Conservation (phyloP, 2,329 filamentous ascomycete genomes). For the Purpureocillium takamizusanense region DNA sequence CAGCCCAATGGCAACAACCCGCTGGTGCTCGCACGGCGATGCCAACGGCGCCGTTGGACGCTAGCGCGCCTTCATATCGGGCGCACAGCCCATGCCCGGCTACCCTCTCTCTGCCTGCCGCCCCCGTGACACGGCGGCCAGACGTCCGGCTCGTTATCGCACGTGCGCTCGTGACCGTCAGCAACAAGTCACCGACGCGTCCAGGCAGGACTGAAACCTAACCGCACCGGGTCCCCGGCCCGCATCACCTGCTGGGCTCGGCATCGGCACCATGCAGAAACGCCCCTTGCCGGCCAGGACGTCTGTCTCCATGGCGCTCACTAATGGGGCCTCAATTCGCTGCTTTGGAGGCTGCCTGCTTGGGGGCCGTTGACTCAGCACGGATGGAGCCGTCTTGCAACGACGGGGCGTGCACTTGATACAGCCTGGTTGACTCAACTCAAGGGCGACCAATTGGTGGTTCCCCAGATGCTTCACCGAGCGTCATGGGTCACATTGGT, state of each 20-base stretch:
- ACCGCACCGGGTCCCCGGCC: too few relatives aligned
- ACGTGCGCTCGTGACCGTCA: background rate
- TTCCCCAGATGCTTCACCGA: background rate
- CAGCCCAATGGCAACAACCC: too few relatives aligned
- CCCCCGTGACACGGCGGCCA: background rate
- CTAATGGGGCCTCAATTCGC: background rate
- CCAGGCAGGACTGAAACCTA: background rate
- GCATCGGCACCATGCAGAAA: background rate
- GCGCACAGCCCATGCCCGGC: too few relatives aligned
- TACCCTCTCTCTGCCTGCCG: too few relatives aligned
- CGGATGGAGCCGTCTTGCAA: background rate
- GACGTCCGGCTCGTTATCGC: background rate
- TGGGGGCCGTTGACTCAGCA: conserved; percentile 2
- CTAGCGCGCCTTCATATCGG: background rate
- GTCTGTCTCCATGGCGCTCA: background rate
- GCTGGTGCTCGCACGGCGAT: too few relatives aligned
- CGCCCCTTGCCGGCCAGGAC: too few relatives aligned
- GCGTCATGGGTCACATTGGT: background rate
- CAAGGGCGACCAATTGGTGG: background rate
- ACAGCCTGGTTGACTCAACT: background rate
- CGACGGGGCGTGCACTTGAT: background rate
- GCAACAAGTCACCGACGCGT: background rate
- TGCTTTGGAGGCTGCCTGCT: background rate
- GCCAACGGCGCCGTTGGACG: background rate
- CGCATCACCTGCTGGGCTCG: background rate